Evolutionary conservation across 805 yeast genomes (phyloP).

Genomic region (Metschnikowia amazonensis): DNA sequence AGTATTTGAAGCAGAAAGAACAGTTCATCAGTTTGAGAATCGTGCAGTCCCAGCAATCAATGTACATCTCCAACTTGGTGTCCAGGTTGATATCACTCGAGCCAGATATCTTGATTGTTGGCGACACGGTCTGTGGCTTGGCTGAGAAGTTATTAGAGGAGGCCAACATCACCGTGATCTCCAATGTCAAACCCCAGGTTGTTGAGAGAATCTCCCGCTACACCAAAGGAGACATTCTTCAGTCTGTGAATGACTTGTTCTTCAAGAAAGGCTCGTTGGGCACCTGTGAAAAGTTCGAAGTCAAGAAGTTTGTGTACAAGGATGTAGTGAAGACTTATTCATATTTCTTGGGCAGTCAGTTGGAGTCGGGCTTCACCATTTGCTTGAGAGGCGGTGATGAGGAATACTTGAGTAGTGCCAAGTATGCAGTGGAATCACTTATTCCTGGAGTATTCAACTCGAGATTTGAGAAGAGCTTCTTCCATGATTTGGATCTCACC

Average conservation of each 20-base stretch:
- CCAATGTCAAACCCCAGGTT: slow-evolving; percentile 76
- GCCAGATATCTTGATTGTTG: slow-evolving; percentile 77
- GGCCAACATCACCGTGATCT: slow-evolving; percentile 77
- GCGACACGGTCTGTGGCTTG: slow-evolving; percentile 75
- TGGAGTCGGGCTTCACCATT: slow-evolving; percentile 77
- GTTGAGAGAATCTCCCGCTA: slow-evolving; percentile 73
- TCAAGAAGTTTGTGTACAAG: slow-evolving; percentile 57
- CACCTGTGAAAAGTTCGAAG: slow-evolving; percentile 66
- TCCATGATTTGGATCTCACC: slow-evolving; percentile 14
- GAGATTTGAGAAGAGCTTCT: slow-evolving; percentile 55
- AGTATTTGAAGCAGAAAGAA: slow-evolving; percentile 72
- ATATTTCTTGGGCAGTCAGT: slow-evolving; percentile 74
- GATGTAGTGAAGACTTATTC: slow-evolving; percentile 64
- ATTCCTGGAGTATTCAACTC: slow-evolving; percentile 74
- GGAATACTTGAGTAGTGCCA: slow-evolving; percentile 59
- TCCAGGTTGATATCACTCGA: slow-evolving; percentile 69
- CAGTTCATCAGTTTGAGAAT: slow-evolving; percentile 80
- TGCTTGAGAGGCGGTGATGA: slow-evolving; percentile 75
- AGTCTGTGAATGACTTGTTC: slow-evolving; percentile 81
- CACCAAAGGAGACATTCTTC: slow-evolving; percentile 80
- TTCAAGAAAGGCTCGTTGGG: slow-evolving; percentile 62
- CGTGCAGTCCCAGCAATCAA: slow-evolving; percentile 81
- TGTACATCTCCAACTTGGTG: slow-evolving; percentile 76
- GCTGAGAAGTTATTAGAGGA: slow-evolving; percentile 70
- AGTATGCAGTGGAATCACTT: slow-evolving; percentile 77